Evolutionary conservation across 805 yeast species (phyloP).

Genomic region (Candida golubevii): DNA sequence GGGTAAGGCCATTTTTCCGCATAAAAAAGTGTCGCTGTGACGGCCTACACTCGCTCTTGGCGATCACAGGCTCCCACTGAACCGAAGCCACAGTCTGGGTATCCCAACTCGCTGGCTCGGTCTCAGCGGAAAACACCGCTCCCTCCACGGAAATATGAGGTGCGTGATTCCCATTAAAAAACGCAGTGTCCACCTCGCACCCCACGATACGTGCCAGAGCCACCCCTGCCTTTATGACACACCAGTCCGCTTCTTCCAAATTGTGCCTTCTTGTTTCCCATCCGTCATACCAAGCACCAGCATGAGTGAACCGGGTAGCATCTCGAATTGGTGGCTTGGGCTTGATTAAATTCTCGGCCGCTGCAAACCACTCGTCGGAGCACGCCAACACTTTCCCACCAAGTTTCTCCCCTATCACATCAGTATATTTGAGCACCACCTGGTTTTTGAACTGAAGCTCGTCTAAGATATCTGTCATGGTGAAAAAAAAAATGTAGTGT

Average conservation of each 20-base stretch:
- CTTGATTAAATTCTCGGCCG: constrained; percentile 78
- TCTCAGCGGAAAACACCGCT: background rate
- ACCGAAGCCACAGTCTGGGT: constrained; percentile 16
- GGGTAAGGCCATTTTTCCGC: constrained; percentile 52
- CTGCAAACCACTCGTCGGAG: constrained; percentile 95
- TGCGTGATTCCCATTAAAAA: constrained; percentile 93
- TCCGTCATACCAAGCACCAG: constrained; percentile 98
- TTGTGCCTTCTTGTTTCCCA: constrained; percentile 98
- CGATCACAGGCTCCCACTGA: constrained; percentile 72
- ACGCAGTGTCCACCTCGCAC: constrained; percentile 89
- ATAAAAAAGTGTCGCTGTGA: constrained; percentile 78
- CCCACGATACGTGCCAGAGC: constrained; percentile 74
- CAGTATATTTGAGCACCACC: constrained; percentile 54
- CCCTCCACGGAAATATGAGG: constrained; percentile 87
- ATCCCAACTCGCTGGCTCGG: background rate
- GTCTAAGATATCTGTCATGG: constrained; percentile 17
- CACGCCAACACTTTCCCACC: constrained; percentile 70
- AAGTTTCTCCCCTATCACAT: constrained; percentile 78
- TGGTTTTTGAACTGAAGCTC: constrained; percentile 40
- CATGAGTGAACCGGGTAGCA: constrained; percentile 68
- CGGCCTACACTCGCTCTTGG: constrained; percentile 82
- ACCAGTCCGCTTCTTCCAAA: constrained; percentile 82
- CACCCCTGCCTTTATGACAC: constrained; percentile 77
- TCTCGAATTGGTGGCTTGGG: constrained; percentile 80
- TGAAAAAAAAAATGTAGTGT: no score